Base-by-base conservation (phyloP, 1,139 yeast genomes). In the Casaregolazyma suthepensis region DNA sequence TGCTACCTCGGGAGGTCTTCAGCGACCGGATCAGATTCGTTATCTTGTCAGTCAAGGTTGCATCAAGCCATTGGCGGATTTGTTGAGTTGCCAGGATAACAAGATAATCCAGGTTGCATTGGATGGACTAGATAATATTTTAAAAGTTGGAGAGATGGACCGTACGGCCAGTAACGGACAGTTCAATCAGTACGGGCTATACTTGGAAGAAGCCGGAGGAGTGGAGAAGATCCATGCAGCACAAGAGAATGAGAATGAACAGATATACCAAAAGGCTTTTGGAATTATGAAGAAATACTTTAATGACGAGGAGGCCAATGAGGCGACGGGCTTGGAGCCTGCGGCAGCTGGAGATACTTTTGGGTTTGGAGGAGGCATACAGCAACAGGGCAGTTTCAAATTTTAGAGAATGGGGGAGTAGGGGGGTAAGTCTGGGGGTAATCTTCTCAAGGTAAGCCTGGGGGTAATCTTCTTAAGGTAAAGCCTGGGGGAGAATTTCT, bases 161-260 rank as follows among this genome's bases (percentile, higher is more conserved):
- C 87, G 83, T 72, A 96, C 90, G 66, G 79, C 85, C 53, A 79
- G 81, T 59, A 87, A 85, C 53, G 70, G 82, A 15, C 72, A 78
- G 51, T 78, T 83, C 62, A 93, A 93, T 72, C 90, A 87, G 70
- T 86, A 90, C 68, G 96, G 98, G 45, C 79, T 90, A 60, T 89
- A 74, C 73, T 87, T 93, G 66, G 99, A 93, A 75, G 97, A 91
- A 71, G 98, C 98, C 48, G 98, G 98, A 63, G 99, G 99, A 60
- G 87, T 91, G 84, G 98, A 93, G 72, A 91, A 88, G 77, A 93
- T 93, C 64, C 87, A 87, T 71, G 91, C 88, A 59, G 88, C 96
- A 70, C 99, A 93, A 77, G 82, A 80, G 69, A 90, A 89, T 73
- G 87, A 83, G 67, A 93, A 93, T 71, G 95, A 91, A 69, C 87